Conservation (phyloP, 2,329 filamentous ascomycete genomes). For the Beauveria varroae region DNA sequence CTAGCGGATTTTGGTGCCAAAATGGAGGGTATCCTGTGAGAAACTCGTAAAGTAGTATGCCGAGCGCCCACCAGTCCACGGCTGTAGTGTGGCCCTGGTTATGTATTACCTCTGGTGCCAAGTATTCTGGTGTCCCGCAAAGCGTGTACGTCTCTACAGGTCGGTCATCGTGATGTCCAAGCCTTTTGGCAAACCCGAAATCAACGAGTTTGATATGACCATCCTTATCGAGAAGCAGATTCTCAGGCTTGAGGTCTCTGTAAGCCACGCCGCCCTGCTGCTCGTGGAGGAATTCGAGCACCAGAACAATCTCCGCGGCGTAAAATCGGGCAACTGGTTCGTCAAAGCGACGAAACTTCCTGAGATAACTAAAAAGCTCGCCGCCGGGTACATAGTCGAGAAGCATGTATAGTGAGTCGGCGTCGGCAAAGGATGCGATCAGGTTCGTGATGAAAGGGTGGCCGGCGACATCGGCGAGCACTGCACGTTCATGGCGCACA, state of each 20-base stretch:
- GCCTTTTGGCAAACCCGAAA: constrained; percentile 77
- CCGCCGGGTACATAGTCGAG: constrained; percentile 78
- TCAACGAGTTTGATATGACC: constrained; percentile 79
- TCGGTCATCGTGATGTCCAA: constrained; percentile 47
- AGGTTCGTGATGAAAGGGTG: constrained; percentile 80
- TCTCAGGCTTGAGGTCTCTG: constrained; percentile 76
- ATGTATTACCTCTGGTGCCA: constrained; percentile 77
- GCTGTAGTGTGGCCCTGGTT: constrained; percentile 71
- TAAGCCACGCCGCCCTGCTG: constrained; percentile 71
- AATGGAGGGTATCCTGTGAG: constrained; percentile 79
- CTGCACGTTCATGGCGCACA: constrained; percentile 73
- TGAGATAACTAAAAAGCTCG: constrained; percentile 77
- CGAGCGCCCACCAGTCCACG: constrained; percentile 84
- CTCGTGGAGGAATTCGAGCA: constrained; percentile 75
- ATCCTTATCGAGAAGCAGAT: constrained; percentile 67
- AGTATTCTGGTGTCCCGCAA: constrained; percentile 77
- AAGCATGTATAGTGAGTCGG: constrained; percentile 73
- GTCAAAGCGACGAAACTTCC: constrained; percentile 70
- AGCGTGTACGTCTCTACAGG: constrained; percentile 70
- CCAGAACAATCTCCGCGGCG: constrained; percentile 74
- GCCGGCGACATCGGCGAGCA: constrained; percentile 68
- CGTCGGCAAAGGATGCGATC: constrained; percentile 71
- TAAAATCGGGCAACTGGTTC: constrained; percentile 75
- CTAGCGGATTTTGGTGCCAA: constrained; percentile 80
- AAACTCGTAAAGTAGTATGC: constrained; percentile 79